Percentiles rank a stretch among this genome's conserved stretches.
Conservation (phyloP, 371 early-diverging fungal genomes). For the Syncephalastrum sp. region DNA sequence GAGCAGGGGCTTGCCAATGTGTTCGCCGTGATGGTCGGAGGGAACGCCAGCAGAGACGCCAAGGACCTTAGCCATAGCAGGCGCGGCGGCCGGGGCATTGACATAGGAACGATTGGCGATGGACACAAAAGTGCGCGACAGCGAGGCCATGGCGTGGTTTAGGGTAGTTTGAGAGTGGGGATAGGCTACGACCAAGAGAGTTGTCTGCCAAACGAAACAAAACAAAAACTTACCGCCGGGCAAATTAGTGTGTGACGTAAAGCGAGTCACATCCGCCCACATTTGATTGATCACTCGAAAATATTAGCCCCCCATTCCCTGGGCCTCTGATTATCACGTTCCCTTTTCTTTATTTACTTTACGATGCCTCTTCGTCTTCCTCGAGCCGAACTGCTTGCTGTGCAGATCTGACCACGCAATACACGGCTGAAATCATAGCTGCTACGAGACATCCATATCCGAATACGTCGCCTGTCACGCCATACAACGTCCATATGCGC, state of each 20-base stretch:
- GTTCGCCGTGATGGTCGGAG: constrained; percentile 32
- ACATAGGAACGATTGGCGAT: constrained; percentile 45
- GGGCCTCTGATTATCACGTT: too few species aligned
- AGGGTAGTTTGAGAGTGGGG: constrained; percentile 18
- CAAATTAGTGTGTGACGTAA: too few species aligned
- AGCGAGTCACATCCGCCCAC: too few species aligned
- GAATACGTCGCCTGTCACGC: constrained; percentile 38
- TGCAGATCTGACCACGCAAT: background rate
- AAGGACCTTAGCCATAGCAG: constrained; percentile 43
- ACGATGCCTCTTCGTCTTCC: too few species aligned
- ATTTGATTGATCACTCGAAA: too few species aligned
- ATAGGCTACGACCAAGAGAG: background rate
- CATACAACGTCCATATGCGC: constrained; percentile 44
- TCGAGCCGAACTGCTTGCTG: too few species aligned
- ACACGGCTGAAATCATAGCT: constrained; percentile 14
- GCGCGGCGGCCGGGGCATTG: constrained; percentile 44
- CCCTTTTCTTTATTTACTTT: too few species aligned
- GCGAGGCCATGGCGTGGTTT: constrained; percentile 40
- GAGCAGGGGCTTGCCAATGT: constrained; percentile 32
- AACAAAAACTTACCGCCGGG: constrained; percentile 9
- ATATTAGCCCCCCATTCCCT: too few species aligned
- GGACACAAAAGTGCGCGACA: constrained; percentile 50
- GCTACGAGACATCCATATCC: constrained; percentile 37
- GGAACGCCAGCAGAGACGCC: constrained; percentile 25
- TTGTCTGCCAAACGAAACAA: constrained; percentile 1